Conservation (phyloP, 768 basidiomycete species). For the Pluteus cervinus region DNA sequence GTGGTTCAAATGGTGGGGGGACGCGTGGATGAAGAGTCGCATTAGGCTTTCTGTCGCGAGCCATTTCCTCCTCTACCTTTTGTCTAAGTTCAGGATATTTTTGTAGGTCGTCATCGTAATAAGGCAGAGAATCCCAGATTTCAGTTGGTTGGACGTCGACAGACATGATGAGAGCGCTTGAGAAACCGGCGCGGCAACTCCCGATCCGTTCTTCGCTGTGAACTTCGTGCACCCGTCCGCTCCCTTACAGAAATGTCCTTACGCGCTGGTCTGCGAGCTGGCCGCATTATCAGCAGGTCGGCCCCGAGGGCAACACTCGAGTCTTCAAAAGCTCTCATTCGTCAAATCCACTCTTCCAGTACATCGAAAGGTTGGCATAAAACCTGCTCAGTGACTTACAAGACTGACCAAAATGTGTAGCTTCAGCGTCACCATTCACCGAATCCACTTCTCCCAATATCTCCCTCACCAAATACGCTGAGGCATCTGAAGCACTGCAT, state of each 20-base stretch:
- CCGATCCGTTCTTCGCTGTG: slow-evolving; percentile 18
- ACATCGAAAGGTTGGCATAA: slow-evolving; percentile 3
- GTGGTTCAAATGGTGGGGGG: slow-evolving; percentile 58
- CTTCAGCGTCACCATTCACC: slow-evolving; percentile 73
- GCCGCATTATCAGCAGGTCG: slow-evolving; percentile 35
- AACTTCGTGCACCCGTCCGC: slow-evolving; percentile 11
- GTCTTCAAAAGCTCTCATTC: slow-evolving; percentile 40
- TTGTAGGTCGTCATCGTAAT: slow-evolving; percentile 91
- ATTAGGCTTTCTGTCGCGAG: slow-evolving; percentile 59
- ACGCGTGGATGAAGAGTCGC: slow-evolving; percentile 63
- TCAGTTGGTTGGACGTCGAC: slow-evolving; percentile 14
- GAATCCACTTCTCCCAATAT: slow-evolving; percentile 91
- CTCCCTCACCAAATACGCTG: slow-evolving; percentile 61
- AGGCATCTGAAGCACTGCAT: slow-evolving; percentile 76
- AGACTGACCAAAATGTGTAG: slow-evolving; percentile 23
- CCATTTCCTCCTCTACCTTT: slow-evolving; percentile 73
- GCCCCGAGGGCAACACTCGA: slow-evolving; percentile 29
- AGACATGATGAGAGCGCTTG: slow-evolving; percentile 5
- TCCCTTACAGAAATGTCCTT: slow-evolving; percentile 25
- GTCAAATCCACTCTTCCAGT: slow-evolving; percentile 23
- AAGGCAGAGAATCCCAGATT: slow-evolving; percentile 84
- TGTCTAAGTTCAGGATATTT: slow-evolving; percentile 62
- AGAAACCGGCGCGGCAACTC: slow-evolving; percentile 26
- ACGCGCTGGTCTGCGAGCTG: slow-evolving; percentile 35
- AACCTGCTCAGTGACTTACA: slow-evolving; percentile 7